Base-by-base conservation (phyloP, 345 rosid genomes). In the Gossypium australe region DNA sequence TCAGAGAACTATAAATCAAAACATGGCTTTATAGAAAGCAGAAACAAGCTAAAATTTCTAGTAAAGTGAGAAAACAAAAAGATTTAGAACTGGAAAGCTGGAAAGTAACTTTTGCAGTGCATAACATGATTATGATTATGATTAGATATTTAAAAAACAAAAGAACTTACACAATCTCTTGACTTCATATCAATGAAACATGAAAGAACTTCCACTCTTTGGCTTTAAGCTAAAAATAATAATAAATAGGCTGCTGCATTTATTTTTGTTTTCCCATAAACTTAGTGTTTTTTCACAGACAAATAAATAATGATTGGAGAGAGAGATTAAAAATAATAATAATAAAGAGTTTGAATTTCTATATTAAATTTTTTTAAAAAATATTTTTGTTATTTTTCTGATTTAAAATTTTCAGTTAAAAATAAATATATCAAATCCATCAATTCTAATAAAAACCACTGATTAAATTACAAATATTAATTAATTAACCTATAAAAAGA, bases 111-210 rank as follows among this genome's bases (percentile, higher is more conserved):
- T 48, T 67, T 67, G 57, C 43, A 47, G 47, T 4, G 48, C 7
- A 2, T 11, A 65, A 43, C 25, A 65, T 10, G 48, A 38, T 1
- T 9, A 3, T 34, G 7, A 34, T 34, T 34, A 5, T 34, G 41
- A 34, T 5, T 34, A 5, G 41, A 20, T 55, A 7, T 18, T 8
- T 1, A 18, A 55, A 9, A 67, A 44, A 45, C 9, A 65, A 7
- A 63, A n/a, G 38, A 64, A 55, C 74, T 55, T 56, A 71, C 74
- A 71, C 49, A 18, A 71, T 71, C 51, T 38, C 59, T 53, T 11
- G 74, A 71, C 52, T 71, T 71, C 51, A 71, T 55, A 38, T 9
- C 18, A 18, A 49, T 25, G 58, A 49, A 68, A 49, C 59, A 68
- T 24, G 24, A 49, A 51, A 68, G 22, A 27, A 68, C 22, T 25